Conservation (phyloP, 768 basidiomycete genomes). For the Leccinum fibrillosum region DNA sequence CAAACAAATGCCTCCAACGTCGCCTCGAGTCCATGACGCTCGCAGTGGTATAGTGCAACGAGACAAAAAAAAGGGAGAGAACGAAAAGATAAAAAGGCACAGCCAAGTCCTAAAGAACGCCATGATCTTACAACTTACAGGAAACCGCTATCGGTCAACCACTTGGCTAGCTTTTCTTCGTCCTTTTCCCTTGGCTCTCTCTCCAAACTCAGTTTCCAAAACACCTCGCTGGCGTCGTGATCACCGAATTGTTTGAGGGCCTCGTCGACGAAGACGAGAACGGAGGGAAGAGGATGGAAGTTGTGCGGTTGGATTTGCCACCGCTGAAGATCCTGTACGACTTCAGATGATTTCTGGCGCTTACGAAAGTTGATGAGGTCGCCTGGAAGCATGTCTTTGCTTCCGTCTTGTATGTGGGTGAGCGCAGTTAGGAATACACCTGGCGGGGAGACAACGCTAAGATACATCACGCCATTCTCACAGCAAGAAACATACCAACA, state of each 20-base stretch:
- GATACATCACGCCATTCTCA: neutral
- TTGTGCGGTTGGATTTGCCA: constrained; percentile 57
- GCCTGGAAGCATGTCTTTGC: constrained; percentile 44
- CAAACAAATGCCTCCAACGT: neutral
- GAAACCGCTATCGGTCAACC: constrained; percentile 40
- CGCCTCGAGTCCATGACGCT: constrained; percentile 6
- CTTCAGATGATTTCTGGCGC: constrained; percentile 50
- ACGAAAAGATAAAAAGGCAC: neutral
- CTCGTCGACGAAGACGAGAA: constrained; percentile 43
- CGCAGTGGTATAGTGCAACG: constrained; percentile 2
- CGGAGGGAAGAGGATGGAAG: constrained; percentile 40
- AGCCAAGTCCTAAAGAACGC: neutral
- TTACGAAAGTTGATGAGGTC: constrained; percentile 59
- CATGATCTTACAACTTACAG: constrained; percentile 15
- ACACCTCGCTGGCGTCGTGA: constrained; percentile 31
- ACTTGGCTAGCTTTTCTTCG: constrained; percentile 45
- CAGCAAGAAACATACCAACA: constrained; percentile 44
- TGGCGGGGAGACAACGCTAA: constrained; percentile 17
- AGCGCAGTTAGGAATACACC: constrained; percentile 59
- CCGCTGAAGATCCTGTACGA: constrained; percentile 54
- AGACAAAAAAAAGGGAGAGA: neutral
- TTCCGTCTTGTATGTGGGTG: constrained; percentile 62
- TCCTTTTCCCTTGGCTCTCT: constrained; percentile 56
- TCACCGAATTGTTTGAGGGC: constrained; percentile 36
- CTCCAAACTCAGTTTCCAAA: constrained; percentile 47